A percentile compares a stretch with the other conserved stretches of the same genome.
phyloP scores from a whole-genome alignment of 1,139 yeast genomes.

The Pichia sp. region DNA sequence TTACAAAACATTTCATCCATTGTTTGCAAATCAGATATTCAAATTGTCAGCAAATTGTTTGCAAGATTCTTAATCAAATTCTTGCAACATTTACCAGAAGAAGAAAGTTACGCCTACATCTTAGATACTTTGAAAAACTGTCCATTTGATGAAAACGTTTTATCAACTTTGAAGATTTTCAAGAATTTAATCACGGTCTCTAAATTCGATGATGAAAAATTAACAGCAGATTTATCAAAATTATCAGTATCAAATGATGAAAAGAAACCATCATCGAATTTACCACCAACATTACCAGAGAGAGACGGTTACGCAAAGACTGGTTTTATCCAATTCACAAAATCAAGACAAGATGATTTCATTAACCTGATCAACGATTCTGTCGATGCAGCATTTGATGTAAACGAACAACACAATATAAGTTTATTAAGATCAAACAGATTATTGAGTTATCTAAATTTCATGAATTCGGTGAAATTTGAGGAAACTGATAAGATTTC shows the following conservation, averaged over 20 bases:
- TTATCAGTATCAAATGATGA: not conserved
- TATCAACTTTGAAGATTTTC: conserved; percentile 61
- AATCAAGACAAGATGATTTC: conserved; percentile 40
- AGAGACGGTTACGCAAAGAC: conserved; percentile 12
- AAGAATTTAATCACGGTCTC: conserved; percentile 51
- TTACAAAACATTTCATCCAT: conserved; percentile 42
- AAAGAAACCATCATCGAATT: too few relatives aligned
- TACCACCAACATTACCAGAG: conserved; percentile 25
- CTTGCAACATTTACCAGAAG: conserved; percentile 56
- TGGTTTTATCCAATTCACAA: conserved; percentile 41
- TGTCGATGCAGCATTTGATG: not conserved
- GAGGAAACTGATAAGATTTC: not conserved
- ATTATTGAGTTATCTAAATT: conserved; percentile 53
- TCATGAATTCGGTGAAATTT: conserved; percentile 45
- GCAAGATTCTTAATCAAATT: conserved; percentile 55
- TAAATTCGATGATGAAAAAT: conserved; percentile 19
- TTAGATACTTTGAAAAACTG: conserved; percentile 65
- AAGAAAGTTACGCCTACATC: conserved; percentile 56
- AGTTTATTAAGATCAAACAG: conserved; percentile 37
- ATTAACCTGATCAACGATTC: conserved; percentile 37
- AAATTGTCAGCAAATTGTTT: conserved; percentile 22
- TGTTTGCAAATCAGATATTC: not conserved
- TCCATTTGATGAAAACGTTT: conserved; percentile 61
- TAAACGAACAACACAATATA: not conserved
- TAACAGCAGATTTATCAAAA: conserved; percentile 8